Evolutionary conservation across 768 basidiomycete genomes (phyloP).

Genomic region (Lentinula sp.): DNA sequence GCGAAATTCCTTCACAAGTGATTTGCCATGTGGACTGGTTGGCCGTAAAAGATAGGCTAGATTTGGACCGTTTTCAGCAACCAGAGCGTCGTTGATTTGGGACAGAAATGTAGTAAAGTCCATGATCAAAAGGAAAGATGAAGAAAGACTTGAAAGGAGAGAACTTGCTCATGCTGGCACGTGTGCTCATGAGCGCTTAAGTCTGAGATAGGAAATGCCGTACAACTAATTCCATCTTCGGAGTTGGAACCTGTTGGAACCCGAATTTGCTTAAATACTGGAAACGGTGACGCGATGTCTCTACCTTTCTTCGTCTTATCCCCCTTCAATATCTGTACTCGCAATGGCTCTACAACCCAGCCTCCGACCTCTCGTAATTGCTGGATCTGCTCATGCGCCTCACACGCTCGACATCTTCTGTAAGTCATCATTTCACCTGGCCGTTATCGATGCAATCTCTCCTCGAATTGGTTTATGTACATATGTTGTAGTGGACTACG

Average conservation of each 20-base stretch:
- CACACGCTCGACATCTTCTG: constrained; percentile 80
- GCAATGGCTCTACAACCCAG: constrained; percentile 77
- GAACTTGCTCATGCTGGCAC: background rate
- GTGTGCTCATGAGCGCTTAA: background rate
- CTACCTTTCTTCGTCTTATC: background rate
- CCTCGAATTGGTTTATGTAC: background rate
- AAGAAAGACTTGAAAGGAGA: background rate
- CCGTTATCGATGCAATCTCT: background rate
- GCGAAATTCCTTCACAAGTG: constrained; percentile 8
- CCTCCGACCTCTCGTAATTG: constrained; percentile 56
- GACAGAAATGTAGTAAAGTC: constrained; percentile 56
- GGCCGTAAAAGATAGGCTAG: constrained; percentile 72
- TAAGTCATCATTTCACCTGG: constrained; percentile 23
- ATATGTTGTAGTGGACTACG: constrained; percentile 66
- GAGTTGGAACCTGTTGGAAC: too few species aligned
- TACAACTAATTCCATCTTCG: too few species aligned
- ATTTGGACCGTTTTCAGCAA: constrained; percentile 59
- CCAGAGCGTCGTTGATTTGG: constrained; percentile 56
- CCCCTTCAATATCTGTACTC: background rate
- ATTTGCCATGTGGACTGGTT: constrained; percentile 64
- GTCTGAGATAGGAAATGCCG: background rate
- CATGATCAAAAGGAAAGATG: constrained; percentile 18
- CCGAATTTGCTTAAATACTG: background rate
- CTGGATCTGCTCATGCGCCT: constrained; percentile 52
- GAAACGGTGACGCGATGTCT: background rate